Percentiles rank a stretch among this genome's conserved stretches.
Conservation (phyloP, 78 protist genomes). For the Dictyostelium discoideum region DNA sequence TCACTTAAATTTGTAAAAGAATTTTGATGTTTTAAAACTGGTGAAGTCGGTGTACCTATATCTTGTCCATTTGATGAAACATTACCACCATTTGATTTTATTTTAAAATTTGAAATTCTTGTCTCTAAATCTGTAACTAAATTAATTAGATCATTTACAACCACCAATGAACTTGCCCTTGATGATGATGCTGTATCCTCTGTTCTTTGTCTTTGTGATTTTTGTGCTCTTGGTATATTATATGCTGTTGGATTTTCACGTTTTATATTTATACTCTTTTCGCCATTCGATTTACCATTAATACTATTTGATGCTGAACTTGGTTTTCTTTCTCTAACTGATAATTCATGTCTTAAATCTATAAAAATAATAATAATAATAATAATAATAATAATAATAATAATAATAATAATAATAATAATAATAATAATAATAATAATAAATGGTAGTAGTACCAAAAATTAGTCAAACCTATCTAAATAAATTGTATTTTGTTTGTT, state of each 20-base stretch:
- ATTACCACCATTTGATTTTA: constrained; percentile 9
- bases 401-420: too few relatives aligned
- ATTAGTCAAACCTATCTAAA: neutral
- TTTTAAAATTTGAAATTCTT: constrained; percentile 41
- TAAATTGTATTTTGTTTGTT: neutral
- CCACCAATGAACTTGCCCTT: constrained; percentile 48
- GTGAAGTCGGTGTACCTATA: neutral
- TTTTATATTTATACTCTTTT: constrained; percentile 37
- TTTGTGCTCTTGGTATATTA: constrained; percentile 60
- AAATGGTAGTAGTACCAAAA: too few relatives aligned
- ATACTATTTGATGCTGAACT: neutral
- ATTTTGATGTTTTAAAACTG: constrained; percentile 21
- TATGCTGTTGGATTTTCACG: constrained; percentile 65
- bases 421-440: too few relatives aligned
- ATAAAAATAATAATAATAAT: neutral
- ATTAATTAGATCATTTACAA: constrained; percentile 51
- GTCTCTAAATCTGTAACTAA: constrained; percentile 66
- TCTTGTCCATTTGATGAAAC: neutral
- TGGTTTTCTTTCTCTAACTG: constrained; percentile 63
- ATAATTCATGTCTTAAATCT: constrained; percentile 55
- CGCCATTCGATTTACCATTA: neutral
- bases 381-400: too few relatives aligned
- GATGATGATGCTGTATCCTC: constrained; percentile 56
- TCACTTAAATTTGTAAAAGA: constrained; percentile 30
- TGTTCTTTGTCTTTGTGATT: constrained; percentile 68